Conservation (phyloP, 2,329 filamentous ascomycete genomes). For the Bipolaris zeicola region DNA sequence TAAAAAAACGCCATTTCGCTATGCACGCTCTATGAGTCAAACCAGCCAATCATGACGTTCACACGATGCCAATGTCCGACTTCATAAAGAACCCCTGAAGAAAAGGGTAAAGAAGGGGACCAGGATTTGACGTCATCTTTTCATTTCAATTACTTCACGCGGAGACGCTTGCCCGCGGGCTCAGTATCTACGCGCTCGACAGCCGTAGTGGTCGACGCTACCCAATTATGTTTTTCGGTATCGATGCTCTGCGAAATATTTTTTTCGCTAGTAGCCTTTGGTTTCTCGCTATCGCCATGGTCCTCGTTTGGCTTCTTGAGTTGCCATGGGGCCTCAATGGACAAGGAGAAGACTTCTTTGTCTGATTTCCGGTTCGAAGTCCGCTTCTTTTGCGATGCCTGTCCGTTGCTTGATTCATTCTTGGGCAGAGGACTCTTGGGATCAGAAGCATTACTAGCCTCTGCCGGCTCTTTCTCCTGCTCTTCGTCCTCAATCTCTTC, state of each 20-base stretch:
- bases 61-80: too few relatives aligned
- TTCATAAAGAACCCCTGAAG: background rate
- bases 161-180: slow-evolving; percentile 32
- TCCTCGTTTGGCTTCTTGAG: slow-evolving; percentile 19
- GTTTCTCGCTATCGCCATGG: background rate
- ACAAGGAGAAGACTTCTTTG: slow-evolving; percentile 44
- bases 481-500: slow-evolving; percentile 61
- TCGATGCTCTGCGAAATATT: background rate
- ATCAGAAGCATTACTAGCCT: slow-evolving; percentile 21
- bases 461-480: slow-evolving; percentile 12
- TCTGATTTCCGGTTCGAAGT: slow-evolving; percentile 24
- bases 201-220: slow-evolving; percentile 4
- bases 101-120: background rate
- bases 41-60: too few relatives aligned
- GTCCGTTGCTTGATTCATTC: slow-evolving; percentile 16
- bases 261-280: background rate
- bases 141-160: slow-evolving; percentile 18
- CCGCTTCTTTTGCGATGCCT: slow-evolving; percentile 15
- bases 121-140: background rate
- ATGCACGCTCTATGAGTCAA: too few relatives aligned
- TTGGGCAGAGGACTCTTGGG: slow-evolving; percentile 3
- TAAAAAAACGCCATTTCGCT: too few relatives aligned
- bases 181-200: slow-evolving; percentile 11
- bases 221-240: slow-evolving; percentile 29
- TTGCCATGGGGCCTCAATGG: slow-evolving; percentile 41